phyloP scores from a whole-genome alignment of 768 basidiomycete species.

The Lentinula guzmanii region DNA sequence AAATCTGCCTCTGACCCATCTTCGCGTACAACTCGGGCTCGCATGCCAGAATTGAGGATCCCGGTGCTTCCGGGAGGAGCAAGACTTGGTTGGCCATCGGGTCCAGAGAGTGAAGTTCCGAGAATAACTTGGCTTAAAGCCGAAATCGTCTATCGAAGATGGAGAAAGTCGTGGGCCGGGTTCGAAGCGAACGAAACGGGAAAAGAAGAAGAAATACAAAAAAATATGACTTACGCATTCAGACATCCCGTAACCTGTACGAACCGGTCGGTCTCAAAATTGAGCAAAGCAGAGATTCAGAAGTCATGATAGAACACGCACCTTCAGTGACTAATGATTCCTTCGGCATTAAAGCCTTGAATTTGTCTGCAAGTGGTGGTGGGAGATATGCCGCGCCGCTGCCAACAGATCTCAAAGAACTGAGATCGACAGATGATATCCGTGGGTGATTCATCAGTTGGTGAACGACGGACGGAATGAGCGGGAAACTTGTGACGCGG shows the following conservation, averaged over 20 bases:
- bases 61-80: constrained; percentile 39
- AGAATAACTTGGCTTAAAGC: constrained; percentile 37
- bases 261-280: not conserved
- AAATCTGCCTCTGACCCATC: constrained; percentile 48
- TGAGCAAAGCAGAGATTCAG: not conserved
- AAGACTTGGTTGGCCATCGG: not conserved
- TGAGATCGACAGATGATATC: constrained; percentile 45
- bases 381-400: constrained; percentile 70
- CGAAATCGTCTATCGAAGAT: constrained; percentile 43
- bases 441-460: constrained; percentile 57
- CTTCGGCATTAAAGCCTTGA: constrained; percentile 29
- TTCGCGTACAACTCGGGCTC: constrained; percentile 55
- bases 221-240: constrained; percentile 42
- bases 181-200: not conserved
- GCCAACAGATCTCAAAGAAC: constrained; percentile 33
- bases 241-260: constrained; percentile 65
- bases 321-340: constrained; percentile 38
- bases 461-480: constrained; percentile 62
- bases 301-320: constrained; percentile 12
- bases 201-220: not conserved
- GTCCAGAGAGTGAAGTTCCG: constrained; percentile 37
- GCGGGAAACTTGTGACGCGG: constrained; percentile 37
- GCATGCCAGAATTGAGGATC: constrained; percentile 55
- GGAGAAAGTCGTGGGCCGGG: too few species aligned
- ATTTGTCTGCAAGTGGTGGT: constrained; percentile 38